Conservation (phyloP, 176 grass and related monocot species). For the Rhynchospora tenuis region DNA sequence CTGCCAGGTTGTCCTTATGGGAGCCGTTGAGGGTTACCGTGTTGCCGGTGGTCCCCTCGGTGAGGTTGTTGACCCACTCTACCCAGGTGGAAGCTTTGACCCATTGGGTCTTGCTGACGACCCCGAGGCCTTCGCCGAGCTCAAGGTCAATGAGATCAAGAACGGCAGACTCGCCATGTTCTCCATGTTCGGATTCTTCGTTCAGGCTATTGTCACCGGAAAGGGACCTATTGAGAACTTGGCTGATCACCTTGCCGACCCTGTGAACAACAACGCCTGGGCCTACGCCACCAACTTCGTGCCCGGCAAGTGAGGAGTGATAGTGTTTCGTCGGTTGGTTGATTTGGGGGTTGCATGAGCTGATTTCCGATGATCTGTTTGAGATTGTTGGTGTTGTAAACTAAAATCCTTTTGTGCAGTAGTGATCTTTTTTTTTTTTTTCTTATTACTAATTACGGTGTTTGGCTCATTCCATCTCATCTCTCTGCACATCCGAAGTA, state of each 20-base stretch:
- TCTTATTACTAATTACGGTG: not conserved
- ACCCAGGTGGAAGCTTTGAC: constrained; percentile 71
- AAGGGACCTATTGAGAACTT: constrained; percentile 78
- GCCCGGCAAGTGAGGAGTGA: constrained; percentile 44
- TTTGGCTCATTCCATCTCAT: not conserved
- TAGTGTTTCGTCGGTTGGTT: not conserved
- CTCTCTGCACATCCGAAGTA: not conserved
- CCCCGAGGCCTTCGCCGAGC: constrained; percentile 62
- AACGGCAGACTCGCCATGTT: constrained; percentile 44
- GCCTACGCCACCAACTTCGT: constrained; percentile 85
- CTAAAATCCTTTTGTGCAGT: constrained; percentile 19
- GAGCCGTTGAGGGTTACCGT: constrained; percentile 78
- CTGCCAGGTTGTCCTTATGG: constrained; percentile 70
- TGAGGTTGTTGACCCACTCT: constrained; percentile 58
- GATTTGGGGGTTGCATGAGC: not conserved
- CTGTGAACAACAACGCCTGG: constrained; percentile 80
- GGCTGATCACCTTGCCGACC: constrained; percentile 69
- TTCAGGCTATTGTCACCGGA: constrained; percentile 77
- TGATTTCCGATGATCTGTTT: constrained; percentile 13
- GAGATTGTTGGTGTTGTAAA: constrained; percentile 31
- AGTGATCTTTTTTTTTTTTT: constrained; percentile 12
- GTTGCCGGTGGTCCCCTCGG: constrained; percentile 56
- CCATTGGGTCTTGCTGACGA: constrained; percentile 64
- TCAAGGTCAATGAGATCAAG: constrained; percentile 58
- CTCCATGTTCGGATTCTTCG: constrained; percentile 83